Base-by-base conservation (phyloP, 108 stramenopile species). In the Mediolabrus comicus region DNA sequence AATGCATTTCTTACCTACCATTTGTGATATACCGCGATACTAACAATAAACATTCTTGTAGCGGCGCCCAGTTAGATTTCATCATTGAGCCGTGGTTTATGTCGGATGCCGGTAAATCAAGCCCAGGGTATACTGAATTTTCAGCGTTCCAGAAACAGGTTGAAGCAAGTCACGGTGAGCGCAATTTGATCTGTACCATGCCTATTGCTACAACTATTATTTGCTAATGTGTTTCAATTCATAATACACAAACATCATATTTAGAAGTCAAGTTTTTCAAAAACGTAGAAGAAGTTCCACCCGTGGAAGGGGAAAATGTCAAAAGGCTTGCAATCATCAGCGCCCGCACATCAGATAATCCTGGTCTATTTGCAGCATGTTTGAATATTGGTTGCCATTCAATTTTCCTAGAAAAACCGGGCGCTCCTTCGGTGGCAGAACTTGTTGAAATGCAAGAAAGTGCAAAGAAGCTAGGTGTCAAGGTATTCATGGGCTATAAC, bases 321-420 rank as follows among this genome's bases (percentile, higher is more conserved):
- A 75, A 69, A 41, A 68, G 86, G 38, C 29, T 77, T 31, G 74
- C 74, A 4, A 70, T 89, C 24, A 85, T 89, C 69, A 81, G 81
- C 56, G 91, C 82, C 17, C 83, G 88, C 49, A 92, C 87, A 39
- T 72, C 74, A 32, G 91, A 92, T 77, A 92, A 91, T 71, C 94
- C 91, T 11, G 62, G 49, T 16, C 52, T 90, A 25, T 77, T 95
- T 17, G 61, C 63, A 9, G 73, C 25, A 13, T 83, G 86, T 69
- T 52, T 95, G 53, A 67, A 49, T 17, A 77, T 79, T 19, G 87
- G 83, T 25, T 72, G 78, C 28, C 58, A 69, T 24, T 53, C 74
- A 59, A 85, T 95, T 43, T 95, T 72, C 71, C 52, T 95, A 41
- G 94, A 95, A 74, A 92, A 95, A 77, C 91, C 91, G 2, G 94